Conservation (phyloP, 805 yeast species). For the Myxozyma kluyveri region DNA sequence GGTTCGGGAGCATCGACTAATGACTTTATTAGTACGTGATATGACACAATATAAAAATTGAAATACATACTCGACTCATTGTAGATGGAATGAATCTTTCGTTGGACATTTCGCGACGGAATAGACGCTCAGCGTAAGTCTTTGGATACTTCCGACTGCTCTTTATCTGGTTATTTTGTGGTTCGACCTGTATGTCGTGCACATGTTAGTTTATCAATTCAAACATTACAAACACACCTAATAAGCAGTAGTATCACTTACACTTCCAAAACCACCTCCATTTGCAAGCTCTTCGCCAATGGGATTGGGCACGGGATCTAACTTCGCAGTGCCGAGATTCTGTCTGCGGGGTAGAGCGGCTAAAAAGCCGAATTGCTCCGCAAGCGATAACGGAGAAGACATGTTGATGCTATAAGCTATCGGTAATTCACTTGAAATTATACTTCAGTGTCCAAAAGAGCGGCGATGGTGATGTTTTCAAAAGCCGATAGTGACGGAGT, state of each 20-base stretch:
- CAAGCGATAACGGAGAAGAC: no score
- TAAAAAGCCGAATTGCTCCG: background rate
- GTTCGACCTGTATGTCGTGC: conserved; percentile 5
- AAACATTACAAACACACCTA: no score
- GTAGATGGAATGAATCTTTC: conserved; percentile 6
- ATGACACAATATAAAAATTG: background rate
- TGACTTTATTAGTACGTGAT: background rate
- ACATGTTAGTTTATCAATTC: background rate
- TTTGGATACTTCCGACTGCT: conserved; percentile 17
- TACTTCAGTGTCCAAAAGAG: no score
- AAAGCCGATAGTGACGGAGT: no score
- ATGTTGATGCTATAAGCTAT: no score
- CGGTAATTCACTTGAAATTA: no score
- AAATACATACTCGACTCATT: conserved; percentile 3
- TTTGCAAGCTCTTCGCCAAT: conserved; percentile 16
- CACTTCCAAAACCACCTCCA: conserved; percentile 22
- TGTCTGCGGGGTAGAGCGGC: background rate
- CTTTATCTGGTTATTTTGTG: conserved; percentile 10
- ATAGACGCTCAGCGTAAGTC: conserved; percentile 13
- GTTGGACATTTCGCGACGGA: conserved; percentile 12
- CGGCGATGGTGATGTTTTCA: no score
- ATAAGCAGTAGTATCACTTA: background rate
- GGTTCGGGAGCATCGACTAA: conserved; percentile 16
- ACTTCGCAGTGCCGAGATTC: background rate
- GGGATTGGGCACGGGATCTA: conserved; percentile 23